Percentiles rank a stretch among this genome's conserved stretches.
Conservation (phyloP, 768 basidiomycete species). For the Lanmaoa rubissima region DNA sequence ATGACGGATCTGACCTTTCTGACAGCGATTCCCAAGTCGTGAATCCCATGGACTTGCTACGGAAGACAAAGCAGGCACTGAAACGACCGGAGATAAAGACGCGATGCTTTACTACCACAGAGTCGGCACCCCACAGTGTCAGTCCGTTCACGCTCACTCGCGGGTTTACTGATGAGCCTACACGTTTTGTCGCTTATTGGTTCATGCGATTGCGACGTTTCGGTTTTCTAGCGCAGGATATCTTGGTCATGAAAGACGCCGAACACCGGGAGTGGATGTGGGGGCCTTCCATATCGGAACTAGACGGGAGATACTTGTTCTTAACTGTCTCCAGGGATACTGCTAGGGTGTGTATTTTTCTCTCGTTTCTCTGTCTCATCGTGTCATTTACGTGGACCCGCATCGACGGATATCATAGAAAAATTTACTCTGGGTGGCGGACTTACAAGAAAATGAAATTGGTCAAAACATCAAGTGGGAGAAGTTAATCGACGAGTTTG, state of each 20-base stretch:
- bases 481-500: conserved; percentile 68
- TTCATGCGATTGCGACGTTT: conserved; percentile 2
- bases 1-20: conserved; percentile 3
- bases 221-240: conserved; percentile 53
- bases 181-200: background rate
- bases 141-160: conserved; percentile 16
- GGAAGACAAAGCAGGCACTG: conserved; percentile 54
- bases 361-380: background rate
- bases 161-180: conserved; percentile 6
- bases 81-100: conserved; percentile 60
- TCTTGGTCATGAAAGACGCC: conserved; percentile 63
- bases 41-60: conserved; percentile 43
- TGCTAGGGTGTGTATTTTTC: conserved; percentile 46
- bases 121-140: conserved; percentile 69
- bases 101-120: conserved; percentile 78
- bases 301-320: conserved; percentile 63
- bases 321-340: conserved; percentile 59
- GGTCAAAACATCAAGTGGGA: conserved; percentile 68
- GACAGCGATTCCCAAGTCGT: conserved; percentile 56
- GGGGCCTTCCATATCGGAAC: conserved; percentile 50
- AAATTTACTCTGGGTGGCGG: conserved; percentile 73
- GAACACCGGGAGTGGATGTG: conserved; percentile 68
- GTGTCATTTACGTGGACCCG: background rate
- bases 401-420: conserved; percentile 43
- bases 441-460: conserved; percentile 58